These are phyloP conservation scores for Lycium ferocissimum DNA, from an alignment of 257 asterid species.

Conservation along the genomic window DNA sequence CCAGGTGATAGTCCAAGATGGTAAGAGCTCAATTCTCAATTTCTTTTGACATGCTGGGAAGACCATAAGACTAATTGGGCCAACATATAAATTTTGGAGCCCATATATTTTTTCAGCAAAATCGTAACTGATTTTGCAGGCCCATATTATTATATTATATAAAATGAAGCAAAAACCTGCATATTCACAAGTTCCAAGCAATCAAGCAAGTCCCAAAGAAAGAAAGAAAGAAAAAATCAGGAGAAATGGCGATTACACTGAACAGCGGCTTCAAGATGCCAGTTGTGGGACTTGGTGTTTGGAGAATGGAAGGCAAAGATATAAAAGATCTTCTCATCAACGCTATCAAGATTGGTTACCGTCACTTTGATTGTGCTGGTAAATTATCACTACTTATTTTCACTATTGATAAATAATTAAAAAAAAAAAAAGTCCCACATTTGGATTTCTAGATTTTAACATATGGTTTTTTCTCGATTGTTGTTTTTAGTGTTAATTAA, in stretches of 20 bases:
- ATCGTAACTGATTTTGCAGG: not conserved
- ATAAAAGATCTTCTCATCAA: constrained; percentile 48
- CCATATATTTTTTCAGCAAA: not conserved
- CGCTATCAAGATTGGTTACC: constrained; percentile 60
- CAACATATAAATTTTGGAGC: not conserved
- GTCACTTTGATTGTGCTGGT: constrained; percentile 75
- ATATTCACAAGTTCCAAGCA: not conserved
- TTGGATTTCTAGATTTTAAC: not conserved
- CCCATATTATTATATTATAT: not conserved
- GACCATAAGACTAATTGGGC: not conserved
- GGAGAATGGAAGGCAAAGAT: constrained; percentile 60
- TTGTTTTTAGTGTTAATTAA: not conserved
- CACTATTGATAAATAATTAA: not conserved
- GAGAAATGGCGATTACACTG: constrained; percentile 48
- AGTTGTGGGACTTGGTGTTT: constrained; percentile 57
- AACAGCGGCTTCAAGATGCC: constrained; percentile 62
- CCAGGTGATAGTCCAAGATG: too few species aligned
- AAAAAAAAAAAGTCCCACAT: too few species aligned
- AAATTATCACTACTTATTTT: not conserved
- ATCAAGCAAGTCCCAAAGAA: not conserved
- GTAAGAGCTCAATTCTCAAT: not conserved
- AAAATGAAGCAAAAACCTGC: not conserved
- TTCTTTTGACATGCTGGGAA: not conserved
- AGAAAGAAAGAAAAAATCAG: not conserved
- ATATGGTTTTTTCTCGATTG: not conserved